Conservation (phyloP, 2,329 filamentous ascomycete species). For the Podosphaera xanthii region DNA sequence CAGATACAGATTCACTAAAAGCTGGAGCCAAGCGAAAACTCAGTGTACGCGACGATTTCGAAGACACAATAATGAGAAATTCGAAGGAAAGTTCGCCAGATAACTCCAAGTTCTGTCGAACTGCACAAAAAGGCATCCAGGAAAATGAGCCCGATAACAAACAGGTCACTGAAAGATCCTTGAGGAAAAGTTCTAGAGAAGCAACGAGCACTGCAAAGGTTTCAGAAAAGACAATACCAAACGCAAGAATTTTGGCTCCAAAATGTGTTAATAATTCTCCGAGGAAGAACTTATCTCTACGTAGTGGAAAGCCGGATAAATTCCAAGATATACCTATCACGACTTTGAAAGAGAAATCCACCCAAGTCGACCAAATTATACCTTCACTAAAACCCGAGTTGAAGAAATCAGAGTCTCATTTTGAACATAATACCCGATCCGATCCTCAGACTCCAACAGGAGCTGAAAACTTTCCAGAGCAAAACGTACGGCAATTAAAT, state of each 20-base stretch:
- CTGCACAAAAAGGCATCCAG: conserved; percentile 13
- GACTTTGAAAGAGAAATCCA: background rate
- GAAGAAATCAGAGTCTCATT: conserved; percentile 15
- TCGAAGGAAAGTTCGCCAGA: conserved; percentile 12
- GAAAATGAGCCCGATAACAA: conserved; percentile 5
- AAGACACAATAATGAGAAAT: conserved; percentile 17
- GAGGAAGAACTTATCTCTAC: conserved; percentile 23
- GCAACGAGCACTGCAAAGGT: too few relatives aligned
- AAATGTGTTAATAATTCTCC: conserved; percentile 37
- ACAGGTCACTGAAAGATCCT: conserved; percentile 8
- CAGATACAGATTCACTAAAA: conserved; percentile 18
- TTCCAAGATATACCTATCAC: conserved; percentile 4
- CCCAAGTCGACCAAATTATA: conserved; percentile 4
- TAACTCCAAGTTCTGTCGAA: conserved; percentile 10
- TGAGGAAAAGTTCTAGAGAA: conserved; percentile 7
- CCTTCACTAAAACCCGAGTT: conserved; percentile 4
- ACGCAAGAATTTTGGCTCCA: conserved; percentile 16
- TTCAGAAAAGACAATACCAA: background rate
- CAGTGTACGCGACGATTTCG: conserved; percentile 29
- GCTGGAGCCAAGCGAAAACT: conserved; percentile 34
- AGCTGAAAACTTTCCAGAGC: background rate
- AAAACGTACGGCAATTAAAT: background rate
- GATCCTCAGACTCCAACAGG: conserved; percentile 24
- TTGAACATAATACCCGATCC: conserved; percentile 15
- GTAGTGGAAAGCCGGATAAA: conserved; percentile 21